Percentiles rank a stretch among this genome's conserved stretches.
Conservation (phyloP, 805 yeast species). For the Candida parachauliodes region DNA sequence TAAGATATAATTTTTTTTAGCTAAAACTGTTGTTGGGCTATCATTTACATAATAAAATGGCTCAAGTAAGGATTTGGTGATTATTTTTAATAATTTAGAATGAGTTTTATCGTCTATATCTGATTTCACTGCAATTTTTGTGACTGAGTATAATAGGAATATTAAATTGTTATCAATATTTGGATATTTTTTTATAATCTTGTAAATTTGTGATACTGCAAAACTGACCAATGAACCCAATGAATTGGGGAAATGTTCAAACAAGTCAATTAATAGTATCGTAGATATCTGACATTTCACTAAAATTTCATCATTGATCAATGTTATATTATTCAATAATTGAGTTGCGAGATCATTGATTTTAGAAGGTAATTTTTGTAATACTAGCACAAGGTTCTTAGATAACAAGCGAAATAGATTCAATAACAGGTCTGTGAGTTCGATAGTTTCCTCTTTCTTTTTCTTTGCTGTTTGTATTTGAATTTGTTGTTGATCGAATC, state of each 20-base stretch:
- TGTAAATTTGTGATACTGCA: conserved; percentile 34
- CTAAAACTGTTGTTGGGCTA: conserved; percentile 18
- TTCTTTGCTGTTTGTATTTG: conserved; percentile 10
- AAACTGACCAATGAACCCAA: conserved; percentile 33
- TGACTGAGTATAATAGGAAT: conserved; percentile 27
- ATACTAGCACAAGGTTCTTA: conserved; percentile 21
- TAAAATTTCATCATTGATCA: conserved; percentile 11
- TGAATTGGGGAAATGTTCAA: conserved; percentile 34
- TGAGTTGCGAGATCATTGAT: conserved; percentile 36
- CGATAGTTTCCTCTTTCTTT: conserved; percentile 5
- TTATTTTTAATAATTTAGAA: conserved; percentile 31
- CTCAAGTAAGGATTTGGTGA: conserved; percentile 23
- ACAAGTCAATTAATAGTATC: conserved; percentile 33
- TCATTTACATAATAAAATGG: conserved; percentile 16
- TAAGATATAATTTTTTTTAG: conserved; percentile 30
- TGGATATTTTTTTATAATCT: conserved; percentile 35
- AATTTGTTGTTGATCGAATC: conserved; percentile 7
- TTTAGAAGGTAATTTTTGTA: conserved; percentile 29
- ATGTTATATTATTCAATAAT: conserved; percentile 23
- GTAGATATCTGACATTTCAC: conserved; percentile 19
- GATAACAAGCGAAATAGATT: conserved; percentile 28
- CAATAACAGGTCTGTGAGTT: conserved; percentile 7
- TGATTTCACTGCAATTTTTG: conserved; percentile 31
- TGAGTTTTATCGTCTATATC: conserved; percentile 41
- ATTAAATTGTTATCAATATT: conserved; percentile 22